Conservation (phyloP, 1,284 basidiomycete genomes). For the Fereydounia khargensis region DNA sequence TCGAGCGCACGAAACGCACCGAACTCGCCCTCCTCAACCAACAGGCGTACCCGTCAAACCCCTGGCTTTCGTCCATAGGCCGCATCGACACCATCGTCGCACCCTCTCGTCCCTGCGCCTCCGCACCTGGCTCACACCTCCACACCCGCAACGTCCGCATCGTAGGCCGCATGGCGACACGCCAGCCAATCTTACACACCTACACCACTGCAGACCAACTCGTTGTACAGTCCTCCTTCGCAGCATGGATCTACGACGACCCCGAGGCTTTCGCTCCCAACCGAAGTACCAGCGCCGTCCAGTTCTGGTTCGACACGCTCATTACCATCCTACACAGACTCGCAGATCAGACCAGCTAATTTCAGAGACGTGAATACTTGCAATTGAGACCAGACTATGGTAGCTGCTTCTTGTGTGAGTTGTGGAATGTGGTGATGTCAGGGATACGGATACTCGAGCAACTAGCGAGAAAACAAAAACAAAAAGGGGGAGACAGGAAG, state of each 20-base stretch:
- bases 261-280: no score
- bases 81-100: slow-evolving; percentile 6
- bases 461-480: no score
- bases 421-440: no score
- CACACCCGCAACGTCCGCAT: slow-evolving; percentile 4
- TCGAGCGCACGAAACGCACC: slow-evolving; percentile 18
- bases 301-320: no score
- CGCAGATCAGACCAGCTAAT: no score
- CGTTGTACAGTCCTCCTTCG: slow-evolving; percentile 14
- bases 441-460: no score
- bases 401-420: no score
- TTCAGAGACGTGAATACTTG: no score
- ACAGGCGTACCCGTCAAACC: slow-evolving; percentile 20
- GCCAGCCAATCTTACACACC: slow-evolving; percentile 29
- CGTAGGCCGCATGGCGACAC: slow-evolving; percentile 12
- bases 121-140: slow-evolving; percentile 1
- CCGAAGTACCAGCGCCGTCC: no score
- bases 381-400: no score
- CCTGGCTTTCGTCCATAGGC: slow-evolving; percentile 21
- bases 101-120: slow-evolving; percentile 2
- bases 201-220: slow-evolving; percentile 5
- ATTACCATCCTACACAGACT: no score
- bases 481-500: no score
- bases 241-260: slow-evolving; percentile 23
- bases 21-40: slow-evolving; percentile 10